Conservation (phyloP, 176 grass and related monocot species). For the Cenchrus americanus region DNA sequence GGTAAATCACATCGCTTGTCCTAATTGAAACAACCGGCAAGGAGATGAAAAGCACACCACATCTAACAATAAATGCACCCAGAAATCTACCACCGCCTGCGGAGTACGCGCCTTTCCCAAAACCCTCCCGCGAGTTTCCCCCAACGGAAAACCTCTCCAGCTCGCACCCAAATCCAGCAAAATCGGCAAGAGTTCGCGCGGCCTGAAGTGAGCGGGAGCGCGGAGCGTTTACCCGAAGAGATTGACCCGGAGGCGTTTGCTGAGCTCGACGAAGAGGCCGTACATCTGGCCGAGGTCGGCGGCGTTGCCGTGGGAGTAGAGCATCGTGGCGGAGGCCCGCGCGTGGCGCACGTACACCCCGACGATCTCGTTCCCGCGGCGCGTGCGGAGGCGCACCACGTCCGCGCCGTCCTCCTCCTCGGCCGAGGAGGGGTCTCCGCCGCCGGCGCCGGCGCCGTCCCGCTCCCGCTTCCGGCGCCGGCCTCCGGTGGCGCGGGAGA, state of each 20-base stretch:
- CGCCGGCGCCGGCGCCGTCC: not conserved
- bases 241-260: constrained; percentile 63
- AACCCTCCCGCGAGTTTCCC: constrained; percentile 20
- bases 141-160: constrained; percentile 4
- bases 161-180: constrained; percentile 24
- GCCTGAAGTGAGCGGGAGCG: not conserved
- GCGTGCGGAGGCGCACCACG: constrained; percentile 63
- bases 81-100: not conserved
- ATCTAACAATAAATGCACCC: constrained; percentile 50
- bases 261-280: constrained; percentile 72
- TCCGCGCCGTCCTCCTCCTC: constrained; percentile 51
- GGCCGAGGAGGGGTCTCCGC: constrained; percentile 33
- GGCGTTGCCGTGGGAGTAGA: constrained; percentile 79
- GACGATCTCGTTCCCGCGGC: constrained; percentile 73
- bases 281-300: constrained; percentile 77
- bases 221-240: constrained; percentile 55
- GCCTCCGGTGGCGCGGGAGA: constrained; percentile 36
- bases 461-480: constrained; percentile 48
- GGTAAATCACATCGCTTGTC: not conserved
- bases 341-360: constrained; percentile 63
- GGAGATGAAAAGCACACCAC: constrained; percentile 18
- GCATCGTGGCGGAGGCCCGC: constrained; percentile 62
- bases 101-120: constrained; percentile 19
- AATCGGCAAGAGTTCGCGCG: not conserved
- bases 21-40: constrained; percentile 10